Evolutionary conservation across 495 filamentous ascomycete species (phyloP).

Genomic region (Podospora pseudoanserina): DNA sequence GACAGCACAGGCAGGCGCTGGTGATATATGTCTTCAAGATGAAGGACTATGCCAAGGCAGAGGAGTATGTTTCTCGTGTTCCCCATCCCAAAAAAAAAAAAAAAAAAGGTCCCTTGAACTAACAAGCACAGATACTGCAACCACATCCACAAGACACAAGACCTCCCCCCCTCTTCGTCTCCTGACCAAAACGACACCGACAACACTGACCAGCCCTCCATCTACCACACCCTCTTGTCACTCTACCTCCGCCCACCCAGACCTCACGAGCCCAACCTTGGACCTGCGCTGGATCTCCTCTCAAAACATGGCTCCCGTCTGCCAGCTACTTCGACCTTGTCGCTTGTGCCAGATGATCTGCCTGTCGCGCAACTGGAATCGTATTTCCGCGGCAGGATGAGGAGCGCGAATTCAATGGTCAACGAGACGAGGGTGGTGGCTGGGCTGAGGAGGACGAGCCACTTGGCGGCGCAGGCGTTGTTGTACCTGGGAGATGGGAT

Average conservation of each 20-base stretch:
- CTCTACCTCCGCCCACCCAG: constrained; percentile 84
- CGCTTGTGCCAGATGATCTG: constrained; percentile 76
- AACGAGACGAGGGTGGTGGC: constrained; percentile 75
- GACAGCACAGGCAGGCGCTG: constrained; percentile 86
- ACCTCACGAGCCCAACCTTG: constrained; percentile 67
- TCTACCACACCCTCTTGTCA: constrained; percentile 86
- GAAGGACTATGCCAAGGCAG: constrained; percentile 79
- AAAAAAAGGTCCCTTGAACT: background rate
- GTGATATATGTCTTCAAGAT: constrained; percentile 97
- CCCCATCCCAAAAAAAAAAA: too few species aligned
- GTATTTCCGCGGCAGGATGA: constrained; percentile 89
- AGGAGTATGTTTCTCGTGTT: constrained; percentile 61
- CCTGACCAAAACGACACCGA: constrained; percentile 48
- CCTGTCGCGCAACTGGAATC: constrained; percentile 76
- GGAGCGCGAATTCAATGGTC: constrained; percentile 74
- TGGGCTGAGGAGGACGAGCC: constrained; percentile 66
- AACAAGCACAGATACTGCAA: constrained; percentile 72
- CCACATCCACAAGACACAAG: constrained; percentile 63
- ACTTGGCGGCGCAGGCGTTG: constrained; percentile 65
- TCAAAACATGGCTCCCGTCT: constrained; percentile 88
- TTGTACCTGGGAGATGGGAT: constrained; percentile 65
- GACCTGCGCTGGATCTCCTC: constrained; percentile 78
- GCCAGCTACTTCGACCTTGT: constrained; percentile 77
- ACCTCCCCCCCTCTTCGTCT: constrained; percentile 40
- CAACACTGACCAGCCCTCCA: constrained; percentile 61